Conservation (phyloP, 176 grass and related monocot genomes). For the Bothriochloa decipiens region DNA sequence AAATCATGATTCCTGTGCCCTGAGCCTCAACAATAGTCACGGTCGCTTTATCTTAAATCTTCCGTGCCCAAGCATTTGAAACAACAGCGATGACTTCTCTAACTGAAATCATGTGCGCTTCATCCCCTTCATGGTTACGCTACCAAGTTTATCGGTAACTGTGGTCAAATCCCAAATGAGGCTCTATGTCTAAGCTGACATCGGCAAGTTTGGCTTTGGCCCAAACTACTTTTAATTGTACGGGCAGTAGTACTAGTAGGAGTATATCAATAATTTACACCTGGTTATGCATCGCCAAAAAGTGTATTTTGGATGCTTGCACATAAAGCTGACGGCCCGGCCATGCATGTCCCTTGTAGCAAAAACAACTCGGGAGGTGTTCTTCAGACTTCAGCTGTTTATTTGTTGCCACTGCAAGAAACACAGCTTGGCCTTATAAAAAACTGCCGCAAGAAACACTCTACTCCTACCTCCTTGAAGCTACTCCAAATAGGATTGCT, state of each 20-base stretch:
- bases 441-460: too few relatives aligned
- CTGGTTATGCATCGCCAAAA: constrained; percentile 2
- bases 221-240: neutral
- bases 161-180: neutral
- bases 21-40: too few relatives aligned
- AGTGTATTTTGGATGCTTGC: constrained; percentile 47
- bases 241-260: neutral
- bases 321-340: constrained; percentile 51
- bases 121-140: neutral
- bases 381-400: constrained; percentile 14
- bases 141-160: neutral
- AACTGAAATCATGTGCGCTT: neutral
- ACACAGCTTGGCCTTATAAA: too few relatives aligned
- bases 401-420: neutral
- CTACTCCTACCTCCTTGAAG: too few relatives aligned
- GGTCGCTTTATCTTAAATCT: too few relatives aligned
- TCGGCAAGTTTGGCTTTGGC: constrained; percentile 1
- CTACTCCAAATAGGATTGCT: too few relatives aligned
- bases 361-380: neutral
- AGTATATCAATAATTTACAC: neutral
- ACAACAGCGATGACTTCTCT: neutral
- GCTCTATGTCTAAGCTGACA: neutral
- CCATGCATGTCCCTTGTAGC: constrained; percentile 13
- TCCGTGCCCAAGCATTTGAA: too few relatives aligned
- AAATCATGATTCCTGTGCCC: too few relatives aligned